Base-by-base conservation (phyloP, 2,329 filamentous ascomycete species). In the Calonectria montana region DNA sequence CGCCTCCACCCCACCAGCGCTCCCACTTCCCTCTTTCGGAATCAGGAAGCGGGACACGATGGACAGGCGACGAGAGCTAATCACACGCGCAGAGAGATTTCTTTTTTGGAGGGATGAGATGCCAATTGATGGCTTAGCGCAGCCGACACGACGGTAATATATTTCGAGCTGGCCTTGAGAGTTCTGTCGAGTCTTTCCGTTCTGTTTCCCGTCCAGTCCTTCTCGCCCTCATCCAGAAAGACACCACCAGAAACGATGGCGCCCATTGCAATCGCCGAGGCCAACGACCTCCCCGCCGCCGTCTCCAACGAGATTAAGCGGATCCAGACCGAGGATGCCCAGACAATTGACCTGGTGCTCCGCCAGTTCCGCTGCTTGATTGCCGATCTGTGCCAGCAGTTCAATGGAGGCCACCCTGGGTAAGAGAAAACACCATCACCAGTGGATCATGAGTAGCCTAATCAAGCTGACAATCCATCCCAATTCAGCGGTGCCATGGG, bases 301-400 rank as follows among this genome's bases (percentile, higher is more conserved):
- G 65, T 68, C 27, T 71, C 74, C 53, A 74, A 61, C 9, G 73
- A 79, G 23, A 65, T 79, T 69, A 79, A 79, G 55, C 45, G 74
- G 31, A 79, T 79, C 67, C 72, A 77, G 47, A 78, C 75, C 13
- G 76, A 79, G 41, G 77, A 80, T 59, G 47, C 76, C 7, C 57
- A 76, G 48, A 80, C 71, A 35, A 78, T 81, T 65, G 86, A 91
- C 61, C 79, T 88, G 23, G 89, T 92, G 2, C 81, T 93, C 63
- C 87, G 87, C 75, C 89, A 88, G 7, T 92, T 93, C 78, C 86
- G 92, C 67, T 83, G 89, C 62, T 82, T 94, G 35, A 91, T 94
- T 70, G 91, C 92, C 53, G 92, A 94, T 79, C 82, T 94, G 3
- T 93, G 91, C 77, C 88, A 94, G 79, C 91, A 94, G 74, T 94